A percentile compares a stretch with the other conserved stretches of the same genome.
Conservation (phyloP, 108 stramenopile genomes). For the Nannochloropsis granulata region DNA sequence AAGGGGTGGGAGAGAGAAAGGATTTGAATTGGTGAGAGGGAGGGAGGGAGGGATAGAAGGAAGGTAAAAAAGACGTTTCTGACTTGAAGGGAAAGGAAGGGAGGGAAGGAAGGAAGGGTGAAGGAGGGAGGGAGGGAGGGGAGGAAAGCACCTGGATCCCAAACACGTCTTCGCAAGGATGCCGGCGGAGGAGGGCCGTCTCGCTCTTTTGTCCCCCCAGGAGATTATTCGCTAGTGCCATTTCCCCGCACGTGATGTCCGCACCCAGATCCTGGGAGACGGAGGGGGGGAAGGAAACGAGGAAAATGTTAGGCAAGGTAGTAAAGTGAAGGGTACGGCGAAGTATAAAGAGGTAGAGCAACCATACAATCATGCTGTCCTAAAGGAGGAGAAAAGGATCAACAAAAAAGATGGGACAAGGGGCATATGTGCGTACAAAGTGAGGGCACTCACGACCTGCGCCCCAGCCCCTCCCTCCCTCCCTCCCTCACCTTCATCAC, state of each 20-base stretch:
- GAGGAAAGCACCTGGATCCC: slow-evolving; percentile 57
- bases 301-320: background rate
- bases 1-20: background rate
- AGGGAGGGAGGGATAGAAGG: background rate
- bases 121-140: background rate
- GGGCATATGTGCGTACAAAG: background rate
- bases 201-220: slow-evolving; percentile 69
- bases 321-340: too few relatives aligned
- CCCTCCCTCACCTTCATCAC: background rate
- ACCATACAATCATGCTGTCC: background rate
- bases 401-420: background rate
- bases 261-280: slow-evolving; percentile 86
- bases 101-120: background rate
- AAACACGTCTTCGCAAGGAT: slow-evolving; percentile 79
- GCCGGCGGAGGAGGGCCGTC: slow-evolving; percentile 84
- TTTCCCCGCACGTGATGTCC: slow-evolving; percentile 97
- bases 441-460: background rate
- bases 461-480: background rate
- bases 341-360: too few relatives aligned
- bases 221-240: slow-evolving; percentile 72
- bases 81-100: background rate
- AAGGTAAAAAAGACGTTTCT: background rate
- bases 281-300: background rate
- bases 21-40: background rate
- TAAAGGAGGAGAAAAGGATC: background rate